These are phyloP conservation scores for Tetrastigma voinierianum DNA, from an alignment of 164 flowering plant species.

Conservation along the genomic window DNA sequence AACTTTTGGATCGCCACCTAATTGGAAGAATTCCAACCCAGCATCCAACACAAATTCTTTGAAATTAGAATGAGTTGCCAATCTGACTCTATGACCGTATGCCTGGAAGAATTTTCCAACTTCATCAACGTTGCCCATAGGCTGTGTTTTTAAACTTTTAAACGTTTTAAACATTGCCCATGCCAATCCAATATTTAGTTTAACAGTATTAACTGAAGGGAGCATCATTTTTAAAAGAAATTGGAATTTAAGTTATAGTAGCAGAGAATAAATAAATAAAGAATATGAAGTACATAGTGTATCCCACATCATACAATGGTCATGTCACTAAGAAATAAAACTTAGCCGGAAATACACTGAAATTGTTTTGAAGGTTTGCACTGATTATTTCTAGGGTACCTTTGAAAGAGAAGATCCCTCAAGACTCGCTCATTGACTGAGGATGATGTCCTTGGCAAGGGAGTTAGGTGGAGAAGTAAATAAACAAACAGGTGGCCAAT, in stretches of 20 bases:
- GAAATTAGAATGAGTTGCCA: constrained; percentile 97
- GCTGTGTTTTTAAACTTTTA: not conserved
- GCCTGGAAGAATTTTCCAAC: not conserved
- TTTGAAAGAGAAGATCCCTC: too few relatives aligned
- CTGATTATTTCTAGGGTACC: too few relatives aligned
- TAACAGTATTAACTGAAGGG: not conserved
- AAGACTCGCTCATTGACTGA: too few relatives aligned
- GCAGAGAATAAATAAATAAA: not conserved
- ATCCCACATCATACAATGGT: not conserved
- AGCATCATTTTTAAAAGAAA: not conserved
- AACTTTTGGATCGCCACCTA: constrained; percentile 98
- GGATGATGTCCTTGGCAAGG: too few relatives aligned
- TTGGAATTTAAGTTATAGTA: not conserved
- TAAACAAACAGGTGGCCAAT: too few relatives aligned
- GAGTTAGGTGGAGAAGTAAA: too few relatives aligned
- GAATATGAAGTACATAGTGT: not conserved
- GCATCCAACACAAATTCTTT: constrained; percentile 95
- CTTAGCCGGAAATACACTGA: too few relatives aligned
- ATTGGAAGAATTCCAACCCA: constrained; percentile 94
- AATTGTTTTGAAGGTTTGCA: too few relatives aligned
- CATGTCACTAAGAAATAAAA: too few relatives aligned
- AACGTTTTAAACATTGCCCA: too few relatives aligned
- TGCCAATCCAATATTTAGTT: too few relatives aligned
- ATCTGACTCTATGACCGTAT: constrained; percentile 91
- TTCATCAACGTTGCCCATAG: not conserved